phyloP scores from a whole-genome alignment of 768 basidiomycete genomes.

The Termitomyces sp. region DNA sequence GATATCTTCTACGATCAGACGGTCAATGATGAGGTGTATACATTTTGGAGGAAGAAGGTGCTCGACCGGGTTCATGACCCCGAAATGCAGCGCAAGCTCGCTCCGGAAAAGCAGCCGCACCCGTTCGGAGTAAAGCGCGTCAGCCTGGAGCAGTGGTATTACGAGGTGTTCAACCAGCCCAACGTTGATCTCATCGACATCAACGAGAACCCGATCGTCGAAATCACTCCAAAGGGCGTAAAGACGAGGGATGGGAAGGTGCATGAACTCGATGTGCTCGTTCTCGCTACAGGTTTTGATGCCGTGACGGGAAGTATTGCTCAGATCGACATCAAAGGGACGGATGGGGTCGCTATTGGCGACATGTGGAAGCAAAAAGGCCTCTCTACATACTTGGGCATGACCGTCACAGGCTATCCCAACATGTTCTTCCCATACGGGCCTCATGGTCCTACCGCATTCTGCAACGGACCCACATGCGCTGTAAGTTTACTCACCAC shows the following conservation, averaged over 20 bases:
- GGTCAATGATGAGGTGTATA: constrained; percentile 16
- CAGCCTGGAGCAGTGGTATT: constrained; percentile 17
- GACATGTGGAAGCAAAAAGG: constrained; percentile 18
- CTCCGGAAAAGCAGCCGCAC: constrained; percentile 13
- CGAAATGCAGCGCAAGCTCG: constrained; percentile 1
- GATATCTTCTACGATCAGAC: constrained; percentile 12
- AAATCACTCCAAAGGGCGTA: constrained; percentile 4
- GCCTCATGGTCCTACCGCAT: constrained; percentile 19
- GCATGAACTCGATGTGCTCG: constrained; percentile 18
- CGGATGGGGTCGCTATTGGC: constrained; percentile 12
- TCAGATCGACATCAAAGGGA: constrained; percentile 15
- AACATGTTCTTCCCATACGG: constrained; percentile 24
- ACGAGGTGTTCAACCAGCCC: constrained; percentile 19
- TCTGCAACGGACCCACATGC: constrained; percentile 19
- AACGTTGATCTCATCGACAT: constrained; percentile 19
- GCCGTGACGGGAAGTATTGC: constrained; percentile 18
- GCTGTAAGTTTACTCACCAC: constrained; percentile 8
- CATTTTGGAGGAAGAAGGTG: constrained; percentile 10
- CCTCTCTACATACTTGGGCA: constrained; percentile 16
- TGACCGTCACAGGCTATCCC: constrained; percentile 15
- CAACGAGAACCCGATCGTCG: constrained; percentile 14
- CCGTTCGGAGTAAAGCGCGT: constrained; percentile 20
- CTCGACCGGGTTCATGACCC: constrained; percentile 14
- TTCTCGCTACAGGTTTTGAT: constrained; percentile 21
- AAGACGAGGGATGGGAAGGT: constrained; percentile 14